Base-by-base conservation (phyloP, 1,139 yeast species). In the Debaryomyces coudertii region DNA sequence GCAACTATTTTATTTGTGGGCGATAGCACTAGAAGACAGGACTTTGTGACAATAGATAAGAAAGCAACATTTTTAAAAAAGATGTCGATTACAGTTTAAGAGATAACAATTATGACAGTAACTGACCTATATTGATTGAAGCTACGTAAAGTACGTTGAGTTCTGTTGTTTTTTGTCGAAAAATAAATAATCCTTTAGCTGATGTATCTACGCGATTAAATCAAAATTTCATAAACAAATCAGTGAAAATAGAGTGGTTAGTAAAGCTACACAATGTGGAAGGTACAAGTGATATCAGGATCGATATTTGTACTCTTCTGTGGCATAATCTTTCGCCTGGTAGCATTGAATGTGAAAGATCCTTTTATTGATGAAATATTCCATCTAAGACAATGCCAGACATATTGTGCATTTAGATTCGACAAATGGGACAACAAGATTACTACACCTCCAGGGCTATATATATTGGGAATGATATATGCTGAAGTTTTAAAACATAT, bases 381-480 rank as follows among this genome's bases (percentile, higher is more conserved):
- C 65, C 99, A 93, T 60, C 73, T 88, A 28, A 81, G 85, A 6
- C 98, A 93, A 67, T 84, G 96, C 11, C 74, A 80, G 47, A 73
- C 71, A 30, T 92, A 87, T 60, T 80, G 90, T 50, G 56, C 65
- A 1, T 85, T 85, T 9, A 69, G 80, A 40, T 90, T 84, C 67
- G 49, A 53, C 11, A 58, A 70, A 1, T 93, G 98, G 97, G 93
- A 93, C 62, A 76, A 83, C 29, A 93, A 92, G 61, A 90, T 95
- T 61, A 93, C 99, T 2, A 93, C 99, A 0, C 99, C 99, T 1
- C 99, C 99, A 1, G 99, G 99, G 0, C 69, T 93, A 30, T 93
- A 93, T 59, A 52, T 77, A 7, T 57, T 90, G 8, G 95, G 92
- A 1, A 77, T 76, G 51, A 44, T 66, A 4, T 82, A 74, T 57